Conservation (phyloP, 2,329 filamentous ascomycete genomes). For the Cercospora zeae-maydis region DNA sequence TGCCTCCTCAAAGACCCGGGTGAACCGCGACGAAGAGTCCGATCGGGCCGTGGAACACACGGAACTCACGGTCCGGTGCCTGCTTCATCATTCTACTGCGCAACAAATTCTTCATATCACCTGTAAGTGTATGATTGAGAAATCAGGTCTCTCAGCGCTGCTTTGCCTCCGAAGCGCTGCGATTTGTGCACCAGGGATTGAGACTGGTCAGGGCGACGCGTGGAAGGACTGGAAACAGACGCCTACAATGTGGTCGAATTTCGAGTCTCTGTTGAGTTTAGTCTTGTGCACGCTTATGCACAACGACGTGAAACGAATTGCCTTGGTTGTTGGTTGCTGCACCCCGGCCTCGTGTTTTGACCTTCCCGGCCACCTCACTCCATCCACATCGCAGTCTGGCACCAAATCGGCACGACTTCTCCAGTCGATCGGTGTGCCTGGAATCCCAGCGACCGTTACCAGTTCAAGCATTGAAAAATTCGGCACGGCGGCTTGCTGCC, state of each 20-base stretch:
- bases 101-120: background rate
- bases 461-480: constrained; percentile 5
- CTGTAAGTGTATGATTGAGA: background rate
- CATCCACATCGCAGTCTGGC: background rate
- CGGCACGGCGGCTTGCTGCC: constrained; percentile 8
- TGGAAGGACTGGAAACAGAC: background rate
- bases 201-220: background rate
- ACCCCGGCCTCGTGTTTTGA: background rate
- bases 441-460: background rate
- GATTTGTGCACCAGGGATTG: background rate
- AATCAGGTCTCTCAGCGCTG: background rate
- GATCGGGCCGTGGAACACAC: background rate
- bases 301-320: background rate
- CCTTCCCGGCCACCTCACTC: background rate
- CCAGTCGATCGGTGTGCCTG: background rate
- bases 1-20: background rate
- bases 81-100: background rate
- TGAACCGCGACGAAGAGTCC: background rate
- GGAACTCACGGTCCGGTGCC: background rate
- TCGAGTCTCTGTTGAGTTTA: background rate
- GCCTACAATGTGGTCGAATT: background rate
- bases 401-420: background rate
- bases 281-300: background rate
- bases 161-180: background rate
- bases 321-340: background rate